Base-by-base conservation (phyloP, 2,329 filamentous ascomycete genomes). In the Zelopaecilomyces penicillatus region DNA sequence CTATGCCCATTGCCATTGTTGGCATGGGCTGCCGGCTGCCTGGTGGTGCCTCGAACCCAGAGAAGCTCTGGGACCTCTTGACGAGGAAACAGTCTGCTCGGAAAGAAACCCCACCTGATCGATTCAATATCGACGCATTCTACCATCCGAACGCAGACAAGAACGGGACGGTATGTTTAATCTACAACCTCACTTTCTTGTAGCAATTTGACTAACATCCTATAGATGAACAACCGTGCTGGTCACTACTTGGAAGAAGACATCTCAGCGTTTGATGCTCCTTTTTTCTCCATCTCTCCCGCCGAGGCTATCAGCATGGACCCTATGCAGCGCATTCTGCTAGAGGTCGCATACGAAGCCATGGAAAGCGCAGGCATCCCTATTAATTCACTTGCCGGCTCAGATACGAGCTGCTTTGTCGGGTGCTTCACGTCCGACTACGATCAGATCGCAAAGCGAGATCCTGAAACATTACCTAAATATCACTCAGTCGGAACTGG, bases 11-110 rank as follows among this genome's bases (percentile, higher is more conserved):
- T 40, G 46, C 46, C 19, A 43, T 73, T 5, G 54, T 72, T 36
- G 69, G 69, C 12, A 61, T 70, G 47, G 63, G 61, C 4, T 68
- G 67, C 40, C 61, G 65, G 5, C 68, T 72, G 12, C 67, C 69
- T 4, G 66, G 68, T 5, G 57, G 57, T 12, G 66, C 63, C 2
- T 61, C 48, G 1, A 56, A 58, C 3, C 54, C 63, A 0, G 57
- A 61, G 5, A 49, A 52, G 2, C 59, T 72, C 3, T 73, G 68
- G 68, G 49, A 65, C n/a, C 64, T 70, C 57, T 46, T 70, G 19
- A 45, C 47, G 2, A 42, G 56, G 3, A 59, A 56, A 11, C 53
- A 56, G 9, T 62, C 58, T 38, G 64, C 62, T 4, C 65, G 60
- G 62, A 62, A 59, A 2, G 58, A 65, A 30, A 60, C 67, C n/a